Evolutionary conservation across 257 asterid species (phyloP).

Genomic region (Capsicum pubescens): DNA sequence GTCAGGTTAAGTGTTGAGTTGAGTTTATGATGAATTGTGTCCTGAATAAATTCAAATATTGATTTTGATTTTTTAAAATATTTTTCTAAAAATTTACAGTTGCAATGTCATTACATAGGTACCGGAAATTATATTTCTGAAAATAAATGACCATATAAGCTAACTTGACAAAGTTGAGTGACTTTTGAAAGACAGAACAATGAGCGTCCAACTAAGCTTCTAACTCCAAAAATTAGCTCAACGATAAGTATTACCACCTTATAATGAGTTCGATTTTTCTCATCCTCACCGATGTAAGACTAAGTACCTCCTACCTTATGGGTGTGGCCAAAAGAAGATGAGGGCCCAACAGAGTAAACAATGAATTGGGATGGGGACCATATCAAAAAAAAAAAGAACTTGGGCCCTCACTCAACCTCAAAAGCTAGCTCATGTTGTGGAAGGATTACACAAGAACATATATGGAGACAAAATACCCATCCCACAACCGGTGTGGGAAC

Average conservation of each 20-base stretch:
- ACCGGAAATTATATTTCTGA: too few species aligned
- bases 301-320: neutral
- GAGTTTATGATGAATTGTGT: too few species aligned
- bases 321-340: neutral
- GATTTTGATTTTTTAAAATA: too few species aligned
- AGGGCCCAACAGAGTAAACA: neutral
- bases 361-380: neutral
- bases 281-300: neutral
- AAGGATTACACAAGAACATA: neutral
- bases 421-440: neutral
- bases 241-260: conserved; percentile 6
- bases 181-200: too few species aligned
- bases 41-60: too few species aligned
- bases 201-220: too few species aligned
- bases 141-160: too few species aligned
- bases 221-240: neutral
- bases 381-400: neutral
- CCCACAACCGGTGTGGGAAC: conserved; percentile 5
- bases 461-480: neutral
- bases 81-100: too few species aligned
- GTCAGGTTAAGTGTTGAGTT: too few species aligned
- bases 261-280: neutral
- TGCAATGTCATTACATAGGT: too few species aligned
- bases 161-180: too few species aligned
- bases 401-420: neutral